These are phyloP conservation scores for Aspergillus pseudoterreus DNA, from an alignment of 2,329 filamentous ascomycete species.

Conservation along the genomic window DNA sequence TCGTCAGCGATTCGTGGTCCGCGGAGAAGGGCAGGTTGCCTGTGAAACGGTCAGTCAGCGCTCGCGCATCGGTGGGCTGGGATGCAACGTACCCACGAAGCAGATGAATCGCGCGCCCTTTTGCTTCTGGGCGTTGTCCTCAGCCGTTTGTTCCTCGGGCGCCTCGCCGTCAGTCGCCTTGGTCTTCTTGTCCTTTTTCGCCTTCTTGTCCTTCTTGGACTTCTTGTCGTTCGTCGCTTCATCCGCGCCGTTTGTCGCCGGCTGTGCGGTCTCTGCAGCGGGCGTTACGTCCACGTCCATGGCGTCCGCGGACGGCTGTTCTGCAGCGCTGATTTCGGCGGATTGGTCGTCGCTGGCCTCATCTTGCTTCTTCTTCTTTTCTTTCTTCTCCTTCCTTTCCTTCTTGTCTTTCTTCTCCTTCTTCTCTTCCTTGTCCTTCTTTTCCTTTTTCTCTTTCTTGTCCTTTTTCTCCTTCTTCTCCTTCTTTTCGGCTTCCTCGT, in stretches of 20 bases:
- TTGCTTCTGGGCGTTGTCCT: slow-evolving; percentile 17
- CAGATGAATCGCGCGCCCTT: slow-evolving; percentile 64
- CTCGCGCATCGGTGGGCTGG: neutral
- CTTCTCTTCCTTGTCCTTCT: slow-evolving; percentile 25
- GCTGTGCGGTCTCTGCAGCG: slow-evolving; percentile 4
- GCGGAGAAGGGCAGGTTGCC: slow-evolving; percentile 88
- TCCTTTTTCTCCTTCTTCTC: slow-evolving; percentile 26
- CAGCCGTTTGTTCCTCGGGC: slow-evolving; percentile 15
- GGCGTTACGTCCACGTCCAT: slow-evolving; percentile 15
- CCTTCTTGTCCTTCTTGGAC: slow-evolving; percentile 18
- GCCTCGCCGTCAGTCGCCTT: slow-evolving; percentile 26
- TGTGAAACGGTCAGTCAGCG: slow-evolving; percentile 18
- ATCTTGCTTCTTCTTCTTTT: slow-evolving; percentile 13
- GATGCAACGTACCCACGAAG: slow-evolving; percentile 61
- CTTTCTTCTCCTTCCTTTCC: slow-evolving; percentile 18
- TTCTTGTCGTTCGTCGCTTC: slow-evolving; percentile 18
- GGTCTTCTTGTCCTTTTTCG: slow-evolving; percentile 25
- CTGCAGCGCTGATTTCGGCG: neutral
- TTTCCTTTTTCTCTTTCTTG: slow-evolving; percentile 18
- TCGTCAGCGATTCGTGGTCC: slow-evolving; percentile 63
- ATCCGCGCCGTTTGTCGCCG: slow-evolving; percentile 1
- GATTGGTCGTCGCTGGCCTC: slow-evolving; percentile 9
- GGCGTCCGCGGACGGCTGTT: slow-evolving; percentile 12
- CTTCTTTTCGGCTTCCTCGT: slow-evolving; percentile 27
- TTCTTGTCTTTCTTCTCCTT: slow-evolving; percentile 27